Evolutionary conservation across 1,284 basidiomycete species (phyloP), one percentile per base, ranked within the genome.

Genomic region (Rhodotorula sp.): DNA sequence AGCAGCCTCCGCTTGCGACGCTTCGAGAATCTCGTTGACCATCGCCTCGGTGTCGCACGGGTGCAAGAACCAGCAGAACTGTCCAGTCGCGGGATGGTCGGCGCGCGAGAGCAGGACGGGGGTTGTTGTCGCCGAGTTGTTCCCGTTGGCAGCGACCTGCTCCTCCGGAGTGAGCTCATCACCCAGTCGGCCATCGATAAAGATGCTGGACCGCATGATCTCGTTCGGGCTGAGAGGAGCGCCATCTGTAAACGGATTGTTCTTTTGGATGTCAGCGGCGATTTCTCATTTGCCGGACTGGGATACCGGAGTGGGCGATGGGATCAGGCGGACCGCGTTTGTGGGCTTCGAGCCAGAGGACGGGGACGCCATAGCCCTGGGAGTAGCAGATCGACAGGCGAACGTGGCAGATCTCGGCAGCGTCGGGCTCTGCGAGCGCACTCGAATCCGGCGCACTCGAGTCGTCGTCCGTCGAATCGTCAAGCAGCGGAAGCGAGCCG

Each of bases 51-150:
- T 90, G 79, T 90, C 87, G 78, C 91, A 93, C 12, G 91, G 91
- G 78, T 93, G 91, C 54, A 93, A 81, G 78, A 88, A 91, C 90
- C 90, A 93, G 66, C 86, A 87, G 18, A 88, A 87, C 14, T 82
- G 86, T 24, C 86, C 87, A 26, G 89, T 82, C 4, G 84, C 86
- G 0, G 90, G 91, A 77, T 93, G 91, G 68, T 93, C 91, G 24
- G 89, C 90, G 75, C 91, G 89, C 7, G 90, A 90, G 20, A 93
- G 80, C 44, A 92, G 24, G 1, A 80, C 24, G 91, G 89, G 76
- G 91, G n/a, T 29, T 15, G n/a, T 29, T 30, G 53, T 29, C 26
- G n/a, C 12, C n/a, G n/a, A 14, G 12, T n/a, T 29, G 53, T 24
- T 22, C 18, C 46, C 46, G 18, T 14, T 18, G 46, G 17, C 17